Conservation (phyloP, 83 land plant species). For the Thuja plicata region DNA sequence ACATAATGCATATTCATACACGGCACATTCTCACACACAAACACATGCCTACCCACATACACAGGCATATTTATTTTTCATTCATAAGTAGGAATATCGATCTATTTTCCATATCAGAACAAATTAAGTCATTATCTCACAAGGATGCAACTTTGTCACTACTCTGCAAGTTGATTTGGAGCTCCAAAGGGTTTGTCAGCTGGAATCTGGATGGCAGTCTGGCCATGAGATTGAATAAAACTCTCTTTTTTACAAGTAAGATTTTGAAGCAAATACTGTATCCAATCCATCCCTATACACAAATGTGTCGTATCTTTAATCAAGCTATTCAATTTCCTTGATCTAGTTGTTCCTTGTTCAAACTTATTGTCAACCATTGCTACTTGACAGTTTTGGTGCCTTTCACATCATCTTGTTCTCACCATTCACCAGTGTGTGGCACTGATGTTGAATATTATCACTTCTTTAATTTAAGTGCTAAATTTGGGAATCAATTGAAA, state of each 20-base stretch:
- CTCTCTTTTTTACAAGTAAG: not conserved
- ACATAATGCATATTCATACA: not conserved
- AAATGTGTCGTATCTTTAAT: not conserved
- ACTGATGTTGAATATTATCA: not conserved
- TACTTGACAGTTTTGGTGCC: not conserved
- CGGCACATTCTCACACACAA: not conserved
- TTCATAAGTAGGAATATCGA: not conserved
- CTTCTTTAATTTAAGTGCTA: not conserved
- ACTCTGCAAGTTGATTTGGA: not conserved
- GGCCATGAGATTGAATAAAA: not conserved
- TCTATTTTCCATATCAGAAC: not conserved
- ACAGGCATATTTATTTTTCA: not conserved
- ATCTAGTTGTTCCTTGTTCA: not conserved
- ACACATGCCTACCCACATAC: not conserved
- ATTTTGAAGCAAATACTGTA: not conserved
- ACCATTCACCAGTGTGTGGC: not conserved
- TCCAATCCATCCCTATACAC: not conserved
- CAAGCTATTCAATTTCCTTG: not conserved
- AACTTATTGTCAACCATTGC: not conserved
- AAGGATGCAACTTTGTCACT: not conserved
- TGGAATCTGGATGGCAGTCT: not conserved
- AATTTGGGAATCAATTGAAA: not conserved
- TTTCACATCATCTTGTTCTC: not conserved
- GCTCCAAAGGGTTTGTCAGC: not conserved
- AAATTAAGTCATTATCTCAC: not conserved